A percentile compares a stretch with the other conserved stretches of the same genome.
Evolutionary conservation across 2,329 filamentous ascomycete species (phyloP).

Genomic region (Aureobasidium musti): DNA sequence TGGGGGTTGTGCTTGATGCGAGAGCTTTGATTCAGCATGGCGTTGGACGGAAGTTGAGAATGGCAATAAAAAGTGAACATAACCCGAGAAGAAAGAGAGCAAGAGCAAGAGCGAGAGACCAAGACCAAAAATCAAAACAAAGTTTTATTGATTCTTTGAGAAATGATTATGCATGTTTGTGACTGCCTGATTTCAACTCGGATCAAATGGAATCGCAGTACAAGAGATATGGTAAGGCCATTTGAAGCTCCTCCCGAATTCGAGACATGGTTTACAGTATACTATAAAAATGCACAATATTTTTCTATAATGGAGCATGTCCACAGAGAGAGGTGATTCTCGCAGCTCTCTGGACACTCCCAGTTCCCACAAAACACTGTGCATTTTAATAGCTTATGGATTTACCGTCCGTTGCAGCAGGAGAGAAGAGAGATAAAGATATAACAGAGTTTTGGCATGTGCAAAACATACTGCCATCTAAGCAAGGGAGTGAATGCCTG

Average conservation of each 20-base stretch:
- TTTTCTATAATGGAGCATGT: neutral
- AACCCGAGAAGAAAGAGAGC: neutral
- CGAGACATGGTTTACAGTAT: neutral
- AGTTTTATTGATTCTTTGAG: neutral
- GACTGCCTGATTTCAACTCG: neutral
- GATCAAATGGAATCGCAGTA: too few species aligned
- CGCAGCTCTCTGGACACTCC: neutral
- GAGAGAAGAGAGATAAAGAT: too few species aligned
- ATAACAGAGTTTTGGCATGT: too few species aligned
- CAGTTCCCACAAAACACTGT: neutral
- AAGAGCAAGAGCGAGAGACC: neutral
- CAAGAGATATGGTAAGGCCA: too few species aligned
- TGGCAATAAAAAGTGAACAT: slow-evolving; percentile 8
- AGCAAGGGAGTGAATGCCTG: too few species aligned
- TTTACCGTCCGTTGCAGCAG: too few species aligned
- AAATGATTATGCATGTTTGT: neutral
- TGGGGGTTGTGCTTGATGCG: neutral
- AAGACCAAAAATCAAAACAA: neutral
- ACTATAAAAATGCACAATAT: neutral
- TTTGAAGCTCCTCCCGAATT: too few species aligned
- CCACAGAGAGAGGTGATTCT: neutral
- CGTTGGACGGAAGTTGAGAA: slow-evolving; percentile 11
- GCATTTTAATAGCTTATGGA: neutral
- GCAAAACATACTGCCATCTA: too few species aligned
- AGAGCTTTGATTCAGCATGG: slow-evolving; percentile 26